Percentiles rank a stretch among this genome's conserved stretches.
Evolutionary conservation across 1,284 basidiomycete genomes (phyloP).

Genomic region (Psilocybe mexicana): DNA sequence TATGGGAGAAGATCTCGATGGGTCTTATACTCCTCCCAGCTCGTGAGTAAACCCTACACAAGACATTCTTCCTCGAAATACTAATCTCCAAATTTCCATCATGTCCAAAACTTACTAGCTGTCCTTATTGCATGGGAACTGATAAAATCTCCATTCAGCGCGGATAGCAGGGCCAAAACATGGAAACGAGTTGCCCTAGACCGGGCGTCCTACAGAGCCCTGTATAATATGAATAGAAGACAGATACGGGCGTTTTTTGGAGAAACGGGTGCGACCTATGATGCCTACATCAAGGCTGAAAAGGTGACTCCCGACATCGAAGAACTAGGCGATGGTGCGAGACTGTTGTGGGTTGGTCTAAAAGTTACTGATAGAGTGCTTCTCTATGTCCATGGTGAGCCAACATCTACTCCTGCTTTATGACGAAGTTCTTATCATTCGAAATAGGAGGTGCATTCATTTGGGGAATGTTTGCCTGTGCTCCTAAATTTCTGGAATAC

Average conservation of each 20-base stretch:
- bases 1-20: no score
- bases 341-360: constrained; percentile 31
- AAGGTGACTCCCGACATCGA: constrained; percentile 21
- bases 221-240: constrained; percentile 10
- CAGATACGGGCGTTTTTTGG: constrained; percentile 17
- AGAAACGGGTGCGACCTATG: constrained; percentile 18
- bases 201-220: not conserved
- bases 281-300: constrained; percentile 16
- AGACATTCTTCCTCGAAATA: no score
- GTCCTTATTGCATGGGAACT: constrained; percentile 12
- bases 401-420: not conserved
- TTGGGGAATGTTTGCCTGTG: constrained; percentile 21
- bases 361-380: constrained; percentile 29
- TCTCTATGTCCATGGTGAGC: constrained; percentile 32
- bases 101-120: constrained; percentile 5
- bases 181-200: constrained; percentile 17
- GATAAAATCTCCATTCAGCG: constrained; percentile 15
- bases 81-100: not conserved
- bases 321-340: constrained; percentile 26
- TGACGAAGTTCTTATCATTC: not conserved
- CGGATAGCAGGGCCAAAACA: constrained; percentile 11
- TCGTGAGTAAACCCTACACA: constrained; percentile 1
- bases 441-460: constrained; percentile 29
- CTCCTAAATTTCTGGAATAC: constrained; percentile 26
- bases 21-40: constrained; percentile 1